Conservation (phyloP, 169 alveolate species). For the Eimeria falciformis region DNA sequence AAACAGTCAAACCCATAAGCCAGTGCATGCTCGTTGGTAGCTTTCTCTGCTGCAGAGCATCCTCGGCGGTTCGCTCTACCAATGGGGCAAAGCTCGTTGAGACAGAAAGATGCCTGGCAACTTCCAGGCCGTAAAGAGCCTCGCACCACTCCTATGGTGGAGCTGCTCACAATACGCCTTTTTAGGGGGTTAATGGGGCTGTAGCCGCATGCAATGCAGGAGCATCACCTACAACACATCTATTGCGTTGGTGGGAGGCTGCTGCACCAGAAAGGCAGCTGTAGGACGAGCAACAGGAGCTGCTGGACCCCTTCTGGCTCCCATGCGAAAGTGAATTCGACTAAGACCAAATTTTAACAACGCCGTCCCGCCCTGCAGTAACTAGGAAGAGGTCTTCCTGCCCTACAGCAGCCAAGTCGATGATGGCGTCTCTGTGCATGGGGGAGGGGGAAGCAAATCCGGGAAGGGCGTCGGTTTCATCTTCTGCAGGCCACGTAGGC, state of each 20-base stretch:
- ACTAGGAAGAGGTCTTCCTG: slow-evolving; percentile 18
- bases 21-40: too few relatives aligned
- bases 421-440: slow-evolving; percentile 69
- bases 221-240: too few relatives aligned
- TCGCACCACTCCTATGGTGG: too few relatives aligned
- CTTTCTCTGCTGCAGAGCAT: too few relatives aligned
- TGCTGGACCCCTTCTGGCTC: not conserved
- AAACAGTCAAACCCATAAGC: too few relatives aligned
- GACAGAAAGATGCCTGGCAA: too few relatives aligned
- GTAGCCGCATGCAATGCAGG: too few relatives aligned
- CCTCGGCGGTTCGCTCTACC: too few relatives aligned
- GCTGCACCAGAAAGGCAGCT: not conserved
- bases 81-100: too few relatives aligned
- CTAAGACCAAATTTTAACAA: slow-evolving; percentile 61
- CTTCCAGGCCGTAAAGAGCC: too few relatives aligned
- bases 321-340: not conserved
- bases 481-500: slow-evolving; percentile 17
- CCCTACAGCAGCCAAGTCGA: slow-evolving; percentile 19
- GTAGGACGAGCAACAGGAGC: not conserved
- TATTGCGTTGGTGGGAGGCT: not conserved
- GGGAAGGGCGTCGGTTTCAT: not conserved
- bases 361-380: slow-evolving; percentile 75
- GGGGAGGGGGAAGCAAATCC: slow-evolving; percentile 60
- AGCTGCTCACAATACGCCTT: too few relatives aligned
- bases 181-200: too few relatives aligned